Evolutionary conservation across 345 rosid species (phyloP).

Genomic region (Brassica carinata): DNA sequence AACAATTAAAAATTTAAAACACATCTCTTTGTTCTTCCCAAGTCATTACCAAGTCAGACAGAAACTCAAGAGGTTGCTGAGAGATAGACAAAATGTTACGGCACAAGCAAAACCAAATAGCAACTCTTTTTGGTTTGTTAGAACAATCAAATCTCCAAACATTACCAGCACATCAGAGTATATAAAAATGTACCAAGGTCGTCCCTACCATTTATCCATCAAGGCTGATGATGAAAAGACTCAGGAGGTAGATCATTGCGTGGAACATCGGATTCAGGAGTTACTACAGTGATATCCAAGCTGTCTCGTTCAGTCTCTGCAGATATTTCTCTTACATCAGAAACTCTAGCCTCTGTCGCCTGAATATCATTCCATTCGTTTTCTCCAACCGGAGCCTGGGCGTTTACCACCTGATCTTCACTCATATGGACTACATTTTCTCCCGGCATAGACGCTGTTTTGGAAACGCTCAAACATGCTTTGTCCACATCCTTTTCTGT

Average conservation of each 20-base stretch:
- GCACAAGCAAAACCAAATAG: conserved; percentile 20
- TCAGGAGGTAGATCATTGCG: conserved; percentile 44
- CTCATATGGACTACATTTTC: conserved; percentile 56
- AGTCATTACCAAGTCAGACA: conserved; percentile 27
- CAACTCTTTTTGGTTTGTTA: conserved; percentile 21
- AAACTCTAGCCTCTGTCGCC: conserved; percentile 77
- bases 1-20: not conserved
- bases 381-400: conserved; percentile 59
- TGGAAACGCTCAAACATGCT: conserved; percentile 80
- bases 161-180: conserved; percentile 12
- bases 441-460: conserved; percentile 42
- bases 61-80: conserved; percentile 16
- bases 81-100: conserved; percentile 10
- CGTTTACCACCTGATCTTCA: conserved; percentile 51
- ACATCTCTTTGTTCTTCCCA: conserved; percentile 16
- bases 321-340: conserved; percentile 79
- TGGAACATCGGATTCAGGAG: conserved; percentile 50
- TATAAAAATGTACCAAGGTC: conserved; percentile 32
- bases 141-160: conserved; percentile 28
- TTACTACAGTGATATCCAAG: conserved; percentile 74
- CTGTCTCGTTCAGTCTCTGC: conserved; percentile 58
- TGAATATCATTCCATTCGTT: conserved; percentile 88
- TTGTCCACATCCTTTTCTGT: conserved; percentile 81
- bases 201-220: conserved; percentile 35
- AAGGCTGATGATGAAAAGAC: conserved; percentile 66